These are phyloP conservation scores for Verbascum thapsus DNA, from an alignment of 257 asterid species.

Conservation along the genomic window DNA sequence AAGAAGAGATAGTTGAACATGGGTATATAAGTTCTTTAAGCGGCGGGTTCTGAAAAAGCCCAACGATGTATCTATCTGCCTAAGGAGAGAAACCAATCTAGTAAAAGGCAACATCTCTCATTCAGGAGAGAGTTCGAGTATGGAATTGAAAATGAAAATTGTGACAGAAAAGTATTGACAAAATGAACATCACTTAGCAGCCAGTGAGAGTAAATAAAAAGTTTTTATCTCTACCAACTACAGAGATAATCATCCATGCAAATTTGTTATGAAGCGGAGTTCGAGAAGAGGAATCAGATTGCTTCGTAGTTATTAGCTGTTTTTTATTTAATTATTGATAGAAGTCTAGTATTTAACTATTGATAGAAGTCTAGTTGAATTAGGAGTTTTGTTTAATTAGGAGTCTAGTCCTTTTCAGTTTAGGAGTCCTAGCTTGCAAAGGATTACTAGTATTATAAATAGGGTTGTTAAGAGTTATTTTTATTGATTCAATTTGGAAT, in stretches of 20 bases:
- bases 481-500: no score
- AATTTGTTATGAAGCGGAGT: no score
- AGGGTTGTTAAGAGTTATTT: no score
- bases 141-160: background rate
- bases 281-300: no score
- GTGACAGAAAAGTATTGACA: background rate
- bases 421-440: no score
- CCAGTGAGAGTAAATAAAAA: background rate
- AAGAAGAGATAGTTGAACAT: background rate
- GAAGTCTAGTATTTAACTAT: no score
- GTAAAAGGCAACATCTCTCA: background rate
- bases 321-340: no score
- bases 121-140: background rate
- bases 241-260: background rate
- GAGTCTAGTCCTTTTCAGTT: no score
- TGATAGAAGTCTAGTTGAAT: no score
- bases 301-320: no score
- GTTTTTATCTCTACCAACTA: background rate
- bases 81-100: background rate
- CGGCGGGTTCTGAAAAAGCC: background rate
- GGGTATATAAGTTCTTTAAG: background rate
- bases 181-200: conserved; percentile 12
- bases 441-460: no score
- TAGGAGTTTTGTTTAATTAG: no score
- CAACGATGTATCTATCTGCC: background rate